Conservation (phyloP, 305 asterid genomes). For the Solanum hybrid region DNA sequence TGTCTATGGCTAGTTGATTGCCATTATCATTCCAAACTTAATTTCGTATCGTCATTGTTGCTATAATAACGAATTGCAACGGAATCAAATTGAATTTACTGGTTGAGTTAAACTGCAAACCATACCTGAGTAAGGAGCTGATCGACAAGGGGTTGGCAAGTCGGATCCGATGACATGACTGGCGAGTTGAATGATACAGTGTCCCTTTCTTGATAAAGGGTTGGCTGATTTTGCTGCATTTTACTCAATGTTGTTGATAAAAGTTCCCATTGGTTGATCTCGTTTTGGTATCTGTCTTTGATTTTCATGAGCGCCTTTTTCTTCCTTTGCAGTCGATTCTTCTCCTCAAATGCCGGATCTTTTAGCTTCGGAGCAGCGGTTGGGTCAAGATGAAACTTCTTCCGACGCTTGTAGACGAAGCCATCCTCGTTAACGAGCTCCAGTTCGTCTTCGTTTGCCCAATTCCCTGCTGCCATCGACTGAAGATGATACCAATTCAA, state of each 20-base stretch:
- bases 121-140: conserved; percentile 60
- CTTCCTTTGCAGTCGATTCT: conserved; percentile 43
- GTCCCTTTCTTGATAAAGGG: conserved; percentile 16
- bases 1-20: background rate
- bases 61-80: background rate
- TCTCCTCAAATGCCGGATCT: conserved; percentile 54
- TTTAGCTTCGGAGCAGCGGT: conserved; percentile 30
- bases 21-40: background rate
- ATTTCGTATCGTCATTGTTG: background rate
- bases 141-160: conserved; percentile 29
- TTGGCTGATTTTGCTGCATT: conserved; percentile 30
- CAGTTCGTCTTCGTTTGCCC: conserved; percentile 44
- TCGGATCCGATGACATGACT: conserved; percentile 14
- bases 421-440: conserved; percentile 69
- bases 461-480: conserved; percentile 22
- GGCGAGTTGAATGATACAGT: conserved; percentile 7
- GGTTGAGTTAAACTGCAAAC: background rate
- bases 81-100: background rate
- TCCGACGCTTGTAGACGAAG: conserved; percentile 63
- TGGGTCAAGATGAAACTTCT: conserved; percentile 28
- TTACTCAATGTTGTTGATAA: conserved; percentile 51
- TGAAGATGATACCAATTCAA: background rate
- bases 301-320: conserved; percentile 47
- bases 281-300: conserved; percentile 33
- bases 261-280: conserved; percentile 69